Percentiles rank a stretch among this genome's conserved stretches.
Evolutionary conservation across 2,329 filamentous ascomycete species (phyloP).

Genomic region (Fusarium sp.): DNA sequence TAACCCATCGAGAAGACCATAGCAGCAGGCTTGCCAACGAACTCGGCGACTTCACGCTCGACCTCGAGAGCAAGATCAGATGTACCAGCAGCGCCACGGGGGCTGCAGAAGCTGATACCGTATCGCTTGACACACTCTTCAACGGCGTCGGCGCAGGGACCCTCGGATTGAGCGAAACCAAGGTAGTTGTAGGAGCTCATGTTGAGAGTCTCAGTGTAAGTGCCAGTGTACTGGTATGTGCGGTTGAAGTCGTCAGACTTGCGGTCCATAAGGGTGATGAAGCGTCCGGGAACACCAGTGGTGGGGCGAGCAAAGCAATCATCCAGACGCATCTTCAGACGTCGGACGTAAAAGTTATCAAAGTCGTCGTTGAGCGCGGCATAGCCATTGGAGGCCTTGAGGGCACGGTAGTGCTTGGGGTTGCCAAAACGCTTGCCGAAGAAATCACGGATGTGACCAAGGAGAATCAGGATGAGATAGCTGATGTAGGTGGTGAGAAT

Average conservation of each 20-base stretch:
- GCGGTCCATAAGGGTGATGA: conserved; percentile 92
- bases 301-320: conserved; percentile 95
- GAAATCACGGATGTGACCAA: conserved; percentile 96
- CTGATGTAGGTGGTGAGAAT: conserved; percentile 98
- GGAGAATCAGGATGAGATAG: conserved; percentile 94
- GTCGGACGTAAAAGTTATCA: conserved; percentile 96
- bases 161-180: conserved; percentile 96
- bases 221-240: conserved; percentile 89
- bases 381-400: conserved; percentile 88
- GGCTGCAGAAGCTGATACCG: conserved; percentile 84
- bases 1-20: conserved; percentile 99
- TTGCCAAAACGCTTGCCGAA: conserved; percentile 96
- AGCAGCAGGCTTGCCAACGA: conserved; percentile 92
- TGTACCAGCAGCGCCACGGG: conserved; percentile 86
- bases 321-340: conserved; percentile 93
- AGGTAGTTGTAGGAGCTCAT: conserved; percentile 99
- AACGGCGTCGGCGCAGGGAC: conserved; percentile 92
- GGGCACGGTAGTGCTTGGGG: conserved; percentile 82
- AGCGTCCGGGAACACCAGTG: conserved; percentile 93
- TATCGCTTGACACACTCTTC: conserved; percentile 89
- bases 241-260: conserved; percentile 92
- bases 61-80: conserved; percentile 90
- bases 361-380: conserved; percentile 98
- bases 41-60: conserved; percentile 87
- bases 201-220: conserved; percentile 93